Conservation (phyloP, 306 rosid genomes). For the Pyrus betulifolia region DNA sequence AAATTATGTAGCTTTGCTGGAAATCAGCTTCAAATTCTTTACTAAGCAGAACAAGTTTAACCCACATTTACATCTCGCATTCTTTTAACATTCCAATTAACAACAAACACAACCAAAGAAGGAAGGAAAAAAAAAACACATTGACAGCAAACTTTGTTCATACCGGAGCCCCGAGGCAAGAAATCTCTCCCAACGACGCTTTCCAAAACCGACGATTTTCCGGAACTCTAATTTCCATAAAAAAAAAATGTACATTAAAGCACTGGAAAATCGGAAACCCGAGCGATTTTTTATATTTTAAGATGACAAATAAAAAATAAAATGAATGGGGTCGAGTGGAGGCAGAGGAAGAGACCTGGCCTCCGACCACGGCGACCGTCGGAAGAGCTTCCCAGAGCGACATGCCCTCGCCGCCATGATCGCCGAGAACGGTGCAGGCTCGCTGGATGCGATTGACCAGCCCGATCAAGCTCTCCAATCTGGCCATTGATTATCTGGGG, state of each 20-base stretch:
- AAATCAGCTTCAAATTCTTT: background rate
- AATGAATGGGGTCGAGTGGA: background rate
- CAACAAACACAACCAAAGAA: background rate
- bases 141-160: background rate
- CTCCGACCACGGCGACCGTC: constrained; percentile 96
- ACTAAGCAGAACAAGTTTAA: background rate
- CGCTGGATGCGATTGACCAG: constrained; percentile 89
- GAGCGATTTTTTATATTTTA: background rate
- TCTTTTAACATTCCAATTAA: background rate
- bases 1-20: background rate
- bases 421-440: constrained; percentile 95
- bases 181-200: constrained; percentile 98
- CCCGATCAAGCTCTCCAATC: constrained; percentile 99
- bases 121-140: background rate
- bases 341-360: constrained; percentile 62
- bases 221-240: constrained; percentile 61
- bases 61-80: background rate
- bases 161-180: constrained; percentile 99
- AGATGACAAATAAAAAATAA: background rate
- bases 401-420: constrained; percentile 95
- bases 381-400: constrained; percentile 99
- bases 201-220: constrained; percentile 91
- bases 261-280: background rate
- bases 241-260: background rate
- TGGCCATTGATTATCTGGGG: constrained; percentile 61